Evolutionary conservation across 805 yeast species (phyloP).

Genomic region (Nakazawaea wickerhamii): DNA sequence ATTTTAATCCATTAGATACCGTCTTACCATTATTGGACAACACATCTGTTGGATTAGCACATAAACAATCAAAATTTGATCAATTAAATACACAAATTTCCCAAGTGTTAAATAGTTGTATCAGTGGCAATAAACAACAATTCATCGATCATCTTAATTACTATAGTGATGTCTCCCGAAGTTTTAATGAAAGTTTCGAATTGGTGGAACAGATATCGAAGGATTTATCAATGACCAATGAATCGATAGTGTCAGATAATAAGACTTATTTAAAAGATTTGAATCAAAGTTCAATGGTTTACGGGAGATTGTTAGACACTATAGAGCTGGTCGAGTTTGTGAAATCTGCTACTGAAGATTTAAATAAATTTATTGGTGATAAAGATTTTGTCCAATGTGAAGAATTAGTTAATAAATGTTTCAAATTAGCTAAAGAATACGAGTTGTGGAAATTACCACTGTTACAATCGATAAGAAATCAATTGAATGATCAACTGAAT

Average conservation of each 20-base stretch:
- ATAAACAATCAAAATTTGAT: conserved; percentile 60
- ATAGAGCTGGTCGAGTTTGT: conserved; percentile 62
- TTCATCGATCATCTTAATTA: conserved; percentile 85
- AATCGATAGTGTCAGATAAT: conserved; percentile 53
- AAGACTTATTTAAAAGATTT: conserved; percentile 52
- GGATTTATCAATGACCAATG: conserved; percentile 49
- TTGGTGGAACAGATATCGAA: conserved; percentile 25
- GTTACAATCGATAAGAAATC: conserved; percentile 42
- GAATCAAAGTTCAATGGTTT: conserved; percentile 54
- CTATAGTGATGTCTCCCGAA: conserved; percentile 63
- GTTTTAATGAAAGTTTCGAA: conserved; percentile 49
- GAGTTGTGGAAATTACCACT: conserved; percentile 56
- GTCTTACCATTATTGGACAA: conserved; percentile 81
- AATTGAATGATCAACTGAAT: conserved; percentile 51
- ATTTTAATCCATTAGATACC: conserved; percentile 77
- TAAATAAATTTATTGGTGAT: conserved; percentile 65
- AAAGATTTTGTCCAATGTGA: conserved; percentile 55
- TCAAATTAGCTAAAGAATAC: conserved; percentile 41
- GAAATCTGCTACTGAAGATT: conserved; percentile 49
- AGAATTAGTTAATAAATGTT: conserved; percentile 31
- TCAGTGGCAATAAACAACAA: conserved; percentile 75
- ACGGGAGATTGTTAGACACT: conserved; percentile 64
- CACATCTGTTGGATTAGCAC: conserved; percentile 88
- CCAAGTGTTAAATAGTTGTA: conserved; percentile 57
- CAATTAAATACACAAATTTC: conserved; percentile 54